Evolutionary conservation across 768 basidiomycete genomes (phyloP).

Genomic region (Phlegmacium glaucopus): DNA sequence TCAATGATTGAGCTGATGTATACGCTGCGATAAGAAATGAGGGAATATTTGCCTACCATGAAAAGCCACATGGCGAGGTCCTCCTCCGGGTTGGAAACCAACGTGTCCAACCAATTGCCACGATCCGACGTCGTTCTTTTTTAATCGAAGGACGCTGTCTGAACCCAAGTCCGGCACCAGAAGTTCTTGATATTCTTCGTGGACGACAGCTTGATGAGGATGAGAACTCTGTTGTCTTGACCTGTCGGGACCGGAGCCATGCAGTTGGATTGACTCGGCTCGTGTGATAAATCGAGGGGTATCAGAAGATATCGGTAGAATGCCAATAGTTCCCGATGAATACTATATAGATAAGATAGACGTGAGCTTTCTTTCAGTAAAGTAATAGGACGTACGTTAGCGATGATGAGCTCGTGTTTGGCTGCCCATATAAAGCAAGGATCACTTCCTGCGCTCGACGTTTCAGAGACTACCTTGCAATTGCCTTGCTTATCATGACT

Average conservation of each 20-base stretch:
- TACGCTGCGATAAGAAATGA: no score
- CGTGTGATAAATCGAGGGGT: no score
- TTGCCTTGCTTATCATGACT: slow-evolving; percentile 52
- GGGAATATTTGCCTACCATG: slow-evolving; percentile 62
- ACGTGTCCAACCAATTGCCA: slow-evolving; percentile 53
- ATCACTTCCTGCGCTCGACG: slow-evolving; percentile 52
- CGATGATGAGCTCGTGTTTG: slow-evolving; percentile 57
- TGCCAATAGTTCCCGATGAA: slow-evolving; percentile 55
- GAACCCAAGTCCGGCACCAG: slow-evolving; percentile 75
- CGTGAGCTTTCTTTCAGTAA: slow-evolving; percentile 1
- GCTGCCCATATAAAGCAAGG: slow-evolving; percentile 64
- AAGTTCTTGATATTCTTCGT: slow-evolving; percentile 49
- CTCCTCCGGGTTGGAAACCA: slow-evolving; percentile 50
- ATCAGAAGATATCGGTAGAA: slow-evolving; percentile 50
- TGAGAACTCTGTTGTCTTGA: slow-evolving; percentile 72
- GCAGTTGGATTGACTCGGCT: slow-evolving; percentile 43
- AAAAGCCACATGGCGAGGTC: slow-evolving; percentile 68
- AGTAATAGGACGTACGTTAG: slow-evolving; percentile 56
- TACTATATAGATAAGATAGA: slow-evolving; percentile 44
- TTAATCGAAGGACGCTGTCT: slow-evolving; percentile 61
- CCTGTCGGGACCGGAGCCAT: slow-evolving; percentile 57
- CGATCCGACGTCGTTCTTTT: slow-evolving; percentile 35
- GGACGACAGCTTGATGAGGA: slow-evolving; percentile 68
- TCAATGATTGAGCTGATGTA: no score
- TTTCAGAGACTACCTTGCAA: slow-evolving; percentile 46